Evolutionary conservation across 148 eudicot species (phyloP).

Genomic region (Camellia sinensis): DNA sequence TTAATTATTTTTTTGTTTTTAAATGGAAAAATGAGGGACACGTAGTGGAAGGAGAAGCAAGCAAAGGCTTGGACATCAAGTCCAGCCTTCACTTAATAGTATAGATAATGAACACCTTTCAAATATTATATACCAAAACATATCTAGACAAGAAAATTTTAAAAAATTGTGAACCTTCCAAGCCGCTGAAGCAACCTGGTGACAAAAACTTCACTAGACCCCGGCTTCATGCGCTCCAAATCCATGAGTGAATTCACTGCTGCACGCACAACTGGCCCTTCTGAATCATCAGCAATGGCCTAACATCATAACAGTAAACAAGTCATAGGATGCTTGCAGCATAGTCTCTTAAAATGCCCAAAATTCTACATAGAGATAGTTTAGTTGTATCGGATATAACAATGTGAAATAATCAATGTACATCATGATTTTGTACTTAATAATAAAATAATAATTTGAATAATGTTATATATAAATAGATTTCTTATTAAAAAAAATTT

Average conservation of each 20-base stretch:
- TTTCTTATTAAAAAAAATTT: too few species aligned
- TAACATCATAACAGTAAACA: constrained; percentile 13
- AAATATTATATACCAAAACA: neutral
- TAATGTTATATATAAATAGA: too few species aligned
- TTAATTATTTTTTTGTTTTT: too few species aligned
- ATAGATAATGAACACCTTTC: neutral
- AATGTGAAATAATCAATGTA: neutral
- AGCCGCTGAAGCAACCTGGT: constrained; percentile 77
- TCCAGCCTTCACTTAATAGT: too few species aligned
- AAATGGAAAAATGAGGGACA: too few species aligned
- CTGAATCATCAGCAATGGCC: constrained; percentile 61
- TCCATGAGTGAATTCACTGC: constrained; percentile 63
- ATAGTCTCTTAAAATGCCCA: neutral
- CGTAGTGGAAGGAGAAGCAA: too few species aligned
- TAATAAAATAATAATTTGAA: too few species aligned
- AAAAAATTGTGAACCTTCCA: constrained; percentile 57
- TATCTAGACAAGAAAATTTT: neutral
- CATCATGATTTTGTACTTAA: neutral
- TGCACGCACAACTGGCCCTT: constrained; percentile 47
- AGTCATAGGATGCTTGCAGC: constrained; percentile 8
- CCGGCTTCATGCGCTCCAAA: constrained; percentile 80
- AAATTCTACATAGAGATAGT: neutral
- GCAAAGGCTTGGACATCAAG: too few species aligned
- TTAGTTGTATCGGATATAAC: neutral
- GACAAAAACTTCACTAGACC: constrained; percentile 65